These are phyloP conservation scores for Pythium apleroticum DNA, from an alignment of 352 stramenopile genomes.

Conservation along the genomic window DNA sequence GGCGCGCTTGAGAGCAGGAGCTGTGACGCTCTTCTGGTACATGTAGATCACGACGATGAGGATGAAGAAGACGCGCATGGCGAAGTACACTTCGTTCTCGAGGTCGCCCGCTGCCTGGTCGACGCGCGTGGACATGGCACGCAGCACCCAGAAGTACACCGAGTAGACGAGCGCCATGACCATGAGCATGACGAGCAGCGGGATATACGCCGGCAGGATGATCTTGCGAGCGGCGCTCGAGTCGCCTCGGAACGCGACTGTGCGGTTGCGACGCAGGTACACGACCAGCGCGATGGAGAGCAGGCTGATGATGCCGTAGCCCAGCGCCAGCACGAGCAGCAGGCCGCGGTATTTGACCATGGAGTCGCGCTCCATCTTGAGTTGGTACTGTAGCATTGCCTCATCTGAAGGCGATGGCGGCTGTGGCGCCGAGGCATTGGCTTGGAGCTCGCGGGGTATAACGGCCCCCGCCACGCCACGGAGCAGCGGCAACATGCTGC, in stretches of 20 bases:
- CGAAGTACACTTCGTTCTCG: slow-evolving; percentile 45
- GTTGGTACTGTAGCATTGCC: slow-evolving; percentile 3
- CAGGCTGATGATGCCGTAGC: slow-evolving; percentile 24
- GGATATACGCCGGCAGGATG: slow-evolving; percentile 68
- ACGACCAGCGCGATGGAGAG: slow-evolving; percentile 31
- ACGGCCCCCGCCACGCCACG: background rate
- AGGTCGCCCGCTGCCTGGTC: slow-evolving; percentile 18
- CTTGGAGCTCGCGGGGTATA: slow-evolving; percentile 6
- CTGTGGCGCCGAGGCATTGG: background rate
- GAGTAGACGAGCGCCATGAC: slow-evolving; percentile 16
- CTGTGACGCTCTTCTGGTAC: slow-evolving; percentile 57
- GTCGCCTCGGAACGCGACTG: slow-evolving; percentile 52
- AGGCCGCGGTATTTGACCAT: slow-evolving; percentile 21
- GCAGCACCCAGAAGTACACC: slow-evolving; percentile 44
- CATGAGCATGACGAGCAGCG: slow-evolving; percentile 34
- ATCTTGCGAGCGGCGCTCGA: slow-evolving; percentile 53
- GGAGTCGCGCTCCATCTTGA: slow-evolving; percentile 1
- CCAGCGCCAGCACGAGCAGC: slow-evolving; percentile 19
- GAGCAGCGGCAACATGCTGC: background rate
- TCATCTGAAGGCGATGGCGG: background rate
- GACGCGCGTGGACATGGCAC: slow-evolving; percentile 32
- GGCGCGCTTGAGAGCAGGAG: slow-evolving; percentile 45
- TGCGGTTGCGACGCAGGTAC: slow-evolving; percentile 54
- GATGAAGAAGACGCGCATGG: slow-evolving; percentile 55
- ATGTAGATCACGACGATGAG: slow-evolving; percentile 69